Base-by-base conservation (phyloP, 2,329 filamentous ascomycete genomes). In the Trichophyton equinum region DNA sequence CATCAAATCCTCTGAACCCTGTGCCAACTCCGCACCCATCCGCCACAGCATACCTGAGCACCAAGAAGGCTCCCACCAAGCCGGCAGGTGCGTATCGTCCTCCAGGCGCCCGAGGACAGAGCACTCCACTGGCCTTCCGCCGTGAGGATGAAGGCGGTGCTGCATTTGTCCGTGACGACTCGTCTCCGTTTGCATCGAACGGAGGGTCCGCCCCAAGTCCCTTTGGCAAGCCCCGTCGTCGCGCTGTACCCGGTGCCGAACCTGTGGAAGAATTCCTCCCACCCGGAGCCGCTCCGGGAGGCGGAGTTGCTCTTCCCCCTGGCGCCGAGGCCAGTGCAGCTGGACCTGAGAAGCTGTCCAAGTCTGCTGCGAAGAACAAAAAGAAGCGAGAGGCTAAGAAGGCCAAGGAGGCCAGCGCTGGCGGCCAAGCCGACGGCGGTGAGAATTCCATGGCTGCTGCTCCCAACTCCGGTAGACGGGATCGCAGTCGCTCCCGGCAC, bases 331-430 rank as follows among this genome's bases (percentile, higher is more conserved):
- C 72, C 36, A 40, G 13, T 40, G 49, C 49, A 20, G 3, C 51
- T 87, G 44, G 7, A 47, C 8, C 90, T 63, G 88, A 89, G 67
- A 85, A 82, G 67, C 73, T 94, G 64, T 91, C 88, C 64, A 95
- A 94, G 77, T 84, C 87, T 60, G 91, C 88, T 11, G 78, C 89
- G 68, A 96, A 96, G 82, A 96, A 96, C 77, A 97, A 97, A 84
- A 97, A 97, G 84, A 97, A 97, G 83, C 84, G 94, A 53, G 86
- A 89, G 67, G 89, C 89, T 66, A 96, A 95, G 81, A 97, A 96
- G 77, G 83, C 83, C 58, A 94, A 91, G 72, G 91, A 94, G 55
- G 76, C 77, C 49, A n/a, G 22, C 22, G 22, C n/a, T 25, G 11
- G 27, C 15, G 11, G 27, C 22, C 18, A 25, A 53, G 49, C 25